A percentile compares a stretch with the other conserved stretches of the same genome.
phyloP scores from a whole-genome alignment of 208 protist species.

The Herpetomonas samuelpessoai region DNA sequence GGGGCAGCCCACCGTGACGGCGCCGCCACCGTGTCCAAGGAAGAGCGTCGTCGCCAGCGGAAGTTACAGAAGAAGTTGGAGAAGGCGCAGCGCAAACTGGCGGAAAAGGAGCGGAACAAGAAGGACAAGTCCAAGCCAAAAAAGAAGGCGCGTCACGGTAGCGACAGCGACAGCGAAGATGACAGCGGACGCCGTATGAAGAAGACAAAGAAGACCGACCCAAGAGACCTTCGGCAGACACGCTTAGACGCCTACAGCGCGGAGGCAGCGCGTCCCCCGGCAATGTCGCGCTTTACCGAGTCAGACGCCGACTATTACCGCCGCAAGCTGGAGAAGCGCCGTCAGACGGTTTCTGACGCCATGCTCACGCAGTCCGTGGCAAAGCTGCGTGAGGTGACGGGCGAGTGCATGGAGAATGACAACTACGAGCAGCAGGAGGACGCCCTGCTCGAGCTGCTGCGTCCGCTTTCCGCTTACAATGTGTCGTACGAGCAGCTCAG shows the following conservation, averaged over 20 bases:
- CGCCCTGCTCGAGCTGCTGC: slow-evolving; percentile 35
- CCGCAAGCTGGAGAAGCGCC: slow-evolving; percentile 24
- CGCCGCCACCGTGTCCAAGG: neutral
- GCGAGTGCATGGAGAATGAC: neutral
- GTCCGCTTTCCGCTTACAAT: slow-evolving; percentile 28
- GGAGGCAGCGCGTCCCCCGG: neutral
- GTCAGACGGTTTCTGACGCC: slow-evolving; percentile 18
- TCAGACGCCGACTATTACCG: slow-evolving; percentile 41
- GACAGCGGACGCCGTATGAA: slow-evolving; percentile 15
- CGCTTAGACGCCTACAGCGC: slow-evolving; percentile 26
- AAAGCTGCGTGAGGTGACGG: slow-evolving; percentile 11
- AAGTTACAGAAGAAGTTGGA: neutral
- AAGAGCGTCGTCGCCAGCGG: neutral
- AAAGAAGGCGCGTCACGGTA: neutral
- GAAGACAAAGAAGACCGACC: slow-evolving; percentile 12
- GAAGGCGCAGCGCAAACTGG: neutral
- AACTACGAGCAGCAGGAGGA: slow-evolving; percentile 17
- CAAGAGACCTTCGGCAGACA: slow-evolving; percentile 14
- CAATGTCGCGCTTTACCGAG: slow-evolving; percentile 8
- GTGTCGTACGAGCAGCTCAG: slow-evolving; percentile 66
- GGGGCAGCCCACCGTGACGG: neutral
- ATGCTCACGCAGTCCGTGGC: slow-evolving; percentile 20
- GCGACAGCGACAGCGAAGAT: slow-evolving; percentile 13
- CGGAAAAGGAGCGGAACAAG: neutral
- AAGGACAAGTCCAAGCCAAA: neutral